Percentiles rank a stretch among this genome's conserved stretches.
Evolutionary conservation across 805 yeast genomes (phyloP).

Genomic region (Tetrapisispora fleetii): DNA sequence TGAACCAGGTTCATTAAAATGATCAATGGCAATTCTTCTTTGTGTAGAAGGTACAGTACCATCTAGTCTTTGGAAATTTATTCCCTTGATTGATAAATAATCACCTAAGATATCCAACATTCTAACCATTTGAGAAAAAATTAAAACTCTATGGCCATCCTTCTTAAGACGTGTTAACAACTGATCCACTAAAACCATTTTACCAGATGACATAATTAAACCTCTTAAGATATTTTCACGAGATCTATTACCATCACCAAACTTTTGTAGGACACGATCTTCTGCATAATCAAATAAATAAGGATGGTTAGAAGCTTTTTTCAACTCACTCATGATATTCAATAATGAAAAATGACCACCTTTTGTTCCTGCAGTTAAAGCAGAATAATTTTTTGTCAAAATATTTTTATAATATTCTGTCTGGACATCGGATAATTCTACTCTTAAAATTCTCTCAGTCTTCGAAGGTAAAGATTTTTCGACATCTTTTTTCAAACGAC

Average conservation of each 20-base stretch:
- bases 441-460: slow-evolving; percentile 89
- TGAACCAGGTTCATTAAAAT: slow-evolving; percentile 88
- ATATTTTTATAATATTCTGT: slow-evolving; percentile 92
- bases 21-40: slow-evolving; percentile 90
- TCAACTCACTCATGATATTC: slow-evolving; percentile 90
- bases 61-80: slow-evolving; percentile 83
- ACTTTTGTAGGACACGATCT: slow-evolving; percentile 60
- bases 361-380: slow-evolving; percentile 74
- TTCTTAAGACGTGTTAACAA: slow-evolving; percentile 70
- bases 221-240: slow-evolving; percentile 83
- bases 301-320: slow-evolving; percentile 96
- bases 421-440: slow-evolving; percentile 89
- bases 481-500: slow-evolving; percentile 93
- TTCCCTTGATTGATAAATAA: slow-evolving; percentile 77
- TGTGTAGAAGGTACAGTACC: slow-evolving; percentile 95
- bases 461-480: slow-evolving; percentile 94
- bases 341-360: slow-evolving; percentile 74
- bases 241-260: slow-evolving; percentile 44
- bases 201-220: slow-evolving; percentile 93
- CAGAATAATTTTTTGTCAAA: slow-evolving; percentile 82
- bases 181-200: slow-evolving; percentile 93
- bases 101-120: slow-evolving; percentile 94
- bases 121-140: slow-evolving; percentile 95
- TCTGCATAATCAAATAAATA: slow-evolving; percentile 91
- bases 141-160: slow-evolving; percentile 93